phyloP scores from a whole-genome alignment of 1,139 yeast genomes.

The Scheffersomyces titani region DNA sequence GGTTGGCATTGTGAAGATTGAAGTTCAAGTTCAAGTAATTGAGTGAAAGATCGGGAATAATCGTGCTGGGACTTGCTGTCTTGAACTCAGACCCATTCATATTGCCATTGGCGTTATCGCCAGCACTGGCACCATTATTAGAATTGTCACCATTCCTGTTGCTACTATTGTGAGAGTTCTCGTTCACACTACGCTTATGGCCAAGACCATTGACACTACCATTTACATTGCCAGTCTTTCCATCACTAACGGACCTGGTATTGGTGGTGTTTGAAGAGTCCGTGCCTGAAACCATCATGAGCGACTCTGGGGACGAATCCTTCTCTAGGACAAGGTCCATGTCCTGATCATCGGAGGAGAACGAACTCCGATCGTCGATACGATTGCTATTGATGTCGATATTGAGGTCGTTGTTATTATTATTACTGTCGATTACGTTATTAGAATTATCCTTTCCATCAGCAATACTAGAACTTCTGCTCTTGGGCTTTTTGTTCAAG shows the following conservation, averaged over 20 bases:
- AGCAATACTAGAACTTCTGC: not conserved
- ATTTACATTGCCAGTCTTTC: not conserved
- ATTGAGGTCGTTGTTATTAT: not conserved
- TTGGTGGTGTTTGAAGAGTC: not conserved
- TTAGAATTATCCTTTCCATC: not conserved
- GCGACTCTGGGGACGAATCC: not conserved
- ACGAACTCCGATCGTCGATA: constrained; percentile 1
- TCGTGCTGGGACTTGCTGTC: not conserved
- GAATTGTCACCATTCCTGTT: not conserved
- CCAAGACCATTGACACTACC: not conserved
- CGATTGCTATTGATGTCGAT: not conserved
- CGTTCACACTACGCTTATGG: not conserved
- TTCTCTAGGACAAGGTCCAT: not conserved
- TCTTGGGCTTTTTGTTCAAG: not conserved
- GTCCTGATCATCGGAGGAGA: constrained; percentile 3
- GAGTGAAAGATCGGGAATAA: not conserved
- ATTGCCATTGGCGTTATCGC: not conserved
- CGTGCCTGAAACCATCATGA: not conserved
- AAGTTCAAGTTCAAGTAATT: not conserved
- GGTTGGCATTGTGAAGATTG: not conserved
- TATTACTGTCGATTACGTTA: not conserved
- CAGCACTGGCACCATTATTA: not conserved
- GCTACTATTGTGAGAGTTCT: not conserved
- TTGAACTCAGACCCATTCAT: not conserved
- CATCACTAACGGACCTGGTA: not conserved